Evolutionary conservation across 2,329 filamentous ascomycete genomes (phyloP).

Genomic region (Myotisia sp.): DNA sequence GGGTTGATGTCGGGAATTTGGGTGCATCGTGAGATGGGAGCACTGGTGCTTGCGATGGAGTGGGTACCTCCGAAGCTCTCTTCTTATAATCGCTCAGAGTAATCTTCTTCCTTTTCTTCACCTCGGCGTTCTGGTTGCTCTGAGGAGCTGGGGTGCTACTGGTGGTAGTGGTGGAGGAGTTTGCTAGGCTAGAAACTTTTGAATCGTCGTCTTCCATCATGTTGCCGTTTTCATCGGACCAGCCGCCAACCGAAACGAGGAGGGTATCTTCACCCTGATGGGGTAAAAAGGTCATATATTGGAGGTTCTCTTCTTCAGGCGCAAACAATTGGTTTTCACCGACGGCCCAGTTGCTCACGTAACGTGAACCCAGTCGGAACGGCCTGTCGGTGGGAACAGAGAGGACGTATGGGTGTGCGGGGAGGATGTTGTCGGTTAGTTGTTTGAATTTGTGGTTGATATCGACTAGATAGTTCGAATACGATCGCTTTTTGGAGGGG

Average conservation of each 20-base stretch:
- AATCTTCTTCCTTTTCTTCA: constrained; percentile 45
- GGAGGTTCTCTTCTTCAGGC: constrained; percentile 42
- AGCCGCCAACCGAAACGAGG: constrained; percentile 40
- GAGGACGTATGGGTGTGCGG: constrained; percentile 32
- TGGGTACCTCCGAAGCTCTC: constrained; percentile 31
- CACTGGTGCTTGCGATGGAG: constrained; percentile 15
- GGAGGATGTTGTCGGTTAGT: constrained; percentile 30
- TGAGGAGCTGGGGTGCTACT: constrained; percentile 27
- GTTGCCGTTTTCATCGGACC: constrained; percentile 36
- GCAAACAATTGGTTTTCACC: constrained; percentile 40
- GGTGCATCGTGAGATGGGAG: too few relatives aligned
- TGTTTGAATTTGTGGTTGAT: constrained; percentile 26
- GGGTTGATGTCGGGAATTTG: too few relatives aligned
- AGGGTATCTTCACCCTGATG: constrained; percentile 42
- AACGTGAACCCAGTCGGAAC: constrained; percentile 29
- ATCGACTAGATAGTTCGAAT: constrained; percentile 11
- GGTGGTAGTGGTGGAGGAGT: constrained; percentile 24
- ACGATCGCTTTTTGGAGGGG: constrained; percentile 10
- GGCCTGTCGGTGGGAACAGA: constrained; percentile 34
- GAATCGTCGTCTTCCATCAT: constrained; percentile 28
- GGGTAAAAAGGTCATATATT: constrained; percentile 49
- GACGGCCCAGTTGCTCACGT: constrained; percentile 35
- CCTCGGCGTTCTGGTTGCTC: constrained; percentile 19
- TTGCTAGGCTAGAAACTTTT: constrained; percentile 17
- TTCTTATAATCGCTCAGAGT: constrained; percentile 47